Conservation (phyloP, 495 filamentous ascomycete genomes). For the Antarctomyces pellizariae region DNA sequence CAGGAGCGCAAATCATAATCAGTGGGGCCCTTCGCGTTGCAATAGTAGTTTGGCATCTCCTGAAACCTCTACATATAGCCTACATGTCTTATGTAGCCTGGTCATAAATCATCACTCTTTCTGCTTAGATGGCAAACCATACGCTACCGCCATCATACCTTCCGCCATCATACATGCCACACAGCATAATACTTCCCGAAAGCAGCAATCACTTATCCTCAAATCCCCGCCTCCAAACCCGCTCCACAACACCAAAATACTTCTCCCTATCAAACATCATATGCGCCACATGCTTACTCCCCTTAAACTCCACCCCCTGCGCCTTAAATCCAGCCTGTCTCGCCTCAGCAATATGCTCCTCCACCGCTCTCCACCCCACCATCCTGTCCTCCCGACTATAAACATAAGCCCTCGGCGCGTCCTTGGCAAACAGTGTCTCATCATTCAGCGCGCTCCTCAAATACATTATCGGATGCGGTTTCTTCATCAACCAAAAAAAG, state of each 20-base stretch:
- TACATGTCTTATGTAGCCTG: too few relatives aligned
- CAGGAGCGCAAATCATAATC: too few relatives aligned
- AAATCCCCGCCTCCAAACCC: conserved; percentile 26
- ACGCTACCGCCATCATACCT: too few relatives aligned
- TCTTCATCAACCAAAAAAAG: conserved; percentile 9
- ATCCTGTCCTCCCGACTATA: conserved; percentile 16
- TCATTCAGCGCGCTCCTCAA: conserved; percentile 12
- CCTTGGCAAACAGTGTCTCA: conserved; percentile 8
- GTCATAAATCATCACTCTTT: too few relatives aligned
- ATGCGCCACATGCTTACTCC: conserved; percentile 16
- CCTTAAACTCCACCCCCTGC: conserved; percentile 12
- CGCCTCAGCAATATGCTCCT: conserved; percentile 11
- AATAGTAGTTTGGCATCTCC: too few relatives aligned
- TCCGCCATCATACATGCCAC: too few relatives aligned
- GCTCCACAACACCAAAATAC: conserved; percentile 26
- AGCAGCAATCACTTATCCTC: too few relatives aligned
- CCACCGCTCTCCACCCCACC: conserved; percentile 14
- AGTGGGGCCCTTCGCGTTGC: too few relatives aligned
- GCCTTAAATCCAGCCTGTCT: conserved; percentile 7
- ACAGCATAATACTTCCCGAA: too few relatives aligned
- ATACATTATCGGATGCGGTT: conserved; percentile 11
- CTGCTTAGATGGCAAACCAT: too few relatives aligned
- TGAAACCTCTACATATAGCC: too few relatives aligned
- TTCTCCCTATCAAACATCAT: conserved; percentile 25
- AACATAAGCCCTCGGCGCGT: conserved; percentile 15